A percentile compares a stretch with the other conserved stretches of the same genome.
Conservation (phyloP, 257 asterid genomes). For the Linderniella brevidens region DNA sequence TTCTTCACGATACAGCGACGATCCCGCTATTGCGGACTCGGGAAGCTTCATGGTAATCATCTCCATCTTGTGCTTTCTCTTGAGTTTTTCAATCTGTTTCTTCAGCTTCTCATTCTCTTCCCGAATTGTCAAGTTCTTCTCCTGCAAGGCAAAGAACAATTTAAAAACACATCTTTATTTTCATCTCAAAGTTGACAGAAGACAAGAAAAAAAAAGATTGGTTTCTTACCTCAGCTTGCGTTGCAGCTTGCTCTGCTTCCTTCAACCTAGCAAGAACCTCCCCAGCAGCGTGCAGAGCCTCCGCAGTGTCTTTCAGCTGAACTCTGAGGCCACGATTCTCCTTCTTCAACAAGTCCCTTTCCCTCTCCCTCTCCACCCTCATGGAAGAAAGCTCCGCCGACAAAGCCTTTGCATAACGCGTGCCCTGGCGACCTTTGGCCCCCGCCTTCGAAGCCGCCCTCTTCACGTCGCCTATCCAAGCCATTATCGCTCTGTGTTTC, state of each 20-base stretch:
- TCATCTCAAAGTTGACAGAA: too few species aligned
- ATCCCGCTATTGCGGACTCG: conserved; percentile 47
- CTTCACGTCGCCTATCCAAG: conserved; percentile 67
- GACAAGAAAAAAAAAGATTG: not conserved
- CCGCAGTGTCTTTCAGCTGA: conserved; percentile 92
- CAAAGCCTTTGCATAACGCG: conserved; percentile 71
- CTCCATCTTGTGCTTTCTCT: conserved; percentile 96
- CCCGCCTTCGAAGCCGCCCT: conserved; percentile 91
- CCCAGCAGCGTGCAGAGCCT: conserved; percentile 97
- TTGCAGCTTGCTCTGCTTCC: conserved; percentile 85
- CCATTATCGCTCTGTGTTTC: conserved; percentile 65
- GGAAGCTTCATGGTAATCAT: conserved; percentile 94
- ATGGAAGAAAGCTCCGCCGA: conserved; percentile 81
- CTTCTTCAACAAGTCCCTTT: conserved; percentile 54
- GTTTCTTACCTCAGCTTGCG: conserved; percentile 52
- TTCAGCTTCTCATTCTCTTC: conserved; percentile 70
- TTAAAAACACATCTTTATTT: not conserved
- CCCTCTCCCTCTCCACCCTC: conserved; percentile 75
- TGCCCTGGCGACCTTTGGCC: conserved; percentile 64
- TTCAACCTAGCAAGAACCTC: conserved; percentile 78
- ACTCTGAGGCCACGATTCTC: conserved; percentile 55
- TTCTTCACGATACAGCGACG: conserved; percentile 38
- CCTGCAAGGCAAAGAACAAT: conserved; percentile 23
- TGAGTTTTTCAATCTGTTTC: conserved; percentile 68
- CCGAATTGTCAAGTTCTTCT: conserved; percentile 24